Evolutionary conservation across 2,329 filamentous ascomycete genomes (phyloP), one percentile per base, ranked within the genome.

Genomic region (Pseudonectria foliicola): DNA sequence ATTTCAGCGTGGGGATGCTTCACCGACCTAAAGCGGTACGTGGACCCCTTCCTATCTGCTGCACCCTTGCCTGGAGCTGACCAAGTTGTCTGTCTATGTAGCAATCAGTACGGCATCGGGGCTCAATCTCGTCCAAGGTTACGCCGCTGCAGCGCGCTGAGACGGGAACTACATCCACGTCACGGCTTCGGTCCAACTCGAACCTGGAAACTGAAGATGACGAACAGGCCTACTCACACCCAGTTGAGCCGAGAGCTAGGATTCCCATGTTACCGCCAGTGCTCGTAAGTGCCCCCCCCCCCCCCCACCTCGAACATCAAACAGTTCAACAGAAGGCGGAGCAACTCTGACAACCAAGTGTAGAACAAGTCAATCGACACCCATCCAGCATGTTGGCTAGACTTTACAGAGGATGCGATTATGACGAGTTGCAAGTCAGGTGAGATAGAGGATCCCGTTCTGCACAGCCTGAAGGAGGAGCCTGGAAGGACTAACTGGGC

Each of bases 1-100:
- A 98, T 65, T 98, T 98, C 58, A 95, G 82, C 46, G 87, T 95
- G 27, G 88, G 88, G 49, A 96, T 96, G 90, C 71, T 98, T 50
- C 85, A 93, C 60, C 76, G 89, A 40, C 90, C 92, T 13, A 90
- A 90, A 63, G 82, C 77, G 48, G 84, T 88, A 66, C 54, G 83
- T 74, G 34, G 33, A 10, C 12, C 38, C 42, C 14, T 18, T 10
- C 14, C 11, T 12, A 3, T n/a, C 12, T 12, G 10, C 25, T n/a
- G n/a, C n/a, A n/a, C 13, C 25, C 6, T 27, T 27, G 25, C 12
- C 6, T 13, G 26, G 35, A 36, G 39, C 45, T 50, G 38, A 49
- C 37, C 15, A 18, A 23, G 15, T 13, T 16, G 14, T 30, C 29
- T 13, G 26, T 33, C 18, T 21, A 6, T 43, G 12, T 41, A 52